These are phyloP conservation scores for Clonostachys sp. DNA, from an alignment of 2,329 filamentous ascomycete genomes.

Conservation along the genomic window DNA sequence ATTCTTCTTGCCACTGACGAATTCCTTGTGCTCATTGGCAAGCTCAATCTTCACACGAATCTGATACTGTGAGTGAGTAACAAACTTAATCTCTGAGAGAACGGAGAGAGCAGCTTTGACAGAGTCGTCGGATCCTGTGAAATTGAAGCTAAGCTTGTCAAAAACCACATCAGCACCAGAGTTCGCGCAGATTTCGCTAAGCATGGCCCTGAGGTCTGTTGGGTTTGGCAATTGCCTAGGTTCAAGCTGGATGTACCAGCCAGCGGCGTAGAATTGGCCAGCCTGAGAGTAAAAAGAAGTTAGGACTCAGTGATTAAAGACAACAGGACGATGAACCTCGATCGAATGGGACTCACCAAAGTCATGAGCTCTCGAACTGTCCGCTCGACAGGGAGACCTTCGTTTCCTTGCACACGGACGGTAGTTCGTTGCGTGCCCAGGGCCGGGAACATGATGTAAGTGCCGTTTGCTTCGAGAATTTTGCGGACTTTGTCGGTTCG, in stretches of 20 bases:
- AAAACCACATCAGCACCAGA: constrained; percentile 94
- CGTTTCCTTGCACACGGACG: constrained; percentile 86
- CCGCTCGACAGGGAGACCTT: constrained; percentile 90
- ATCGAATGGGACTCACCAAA: constrained; percentile 52
- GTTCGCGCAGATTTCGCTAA: constrained; percentile 93
- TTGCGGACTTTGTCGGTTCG: constrained; percentile 95
- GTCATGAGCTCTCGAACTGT: constrained; percentile 96
- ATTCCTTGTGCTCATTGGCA: constrained; percentile 98
- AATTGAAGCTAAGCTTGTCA: constrained; percentile 88
- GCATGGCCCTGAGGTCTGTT: constrained; percentile 81
- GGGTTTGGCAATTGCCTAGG: constrained; percentile 54
- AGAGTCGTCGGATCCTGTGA: constrained; percentile 93
- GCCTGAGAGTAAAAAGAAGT: constrained; percentile 46
- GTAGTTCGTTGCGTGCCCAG: constrained; percentile 80
- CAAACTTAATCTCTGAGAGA: constrained; percentile 86
- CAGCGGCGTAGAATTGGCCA: constrained; percentile 95
- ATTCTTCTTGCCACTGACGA: constrained; percentile 99
- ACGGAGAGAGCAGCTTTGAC: constrained; percentile 95
- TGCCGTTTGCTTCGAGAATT: constrained; percentile 95
- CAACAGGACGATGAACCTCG: too few relatives aligned
- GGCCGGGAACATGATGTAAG: constrained; percentile 87
- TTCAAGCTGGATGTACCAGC: constrained; percentile 87
- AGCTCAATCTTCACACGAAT: constrained; percentile 98
- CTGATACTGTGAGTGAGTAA: constrained; percentile 81
- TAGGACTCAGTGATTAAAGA: constrained; percentile 8